These are phyloP conservation scores for Trametes versicolor DNA, from an alignment of 1,284 basidiomycete species.

Conservation along the genomic window DNA sequence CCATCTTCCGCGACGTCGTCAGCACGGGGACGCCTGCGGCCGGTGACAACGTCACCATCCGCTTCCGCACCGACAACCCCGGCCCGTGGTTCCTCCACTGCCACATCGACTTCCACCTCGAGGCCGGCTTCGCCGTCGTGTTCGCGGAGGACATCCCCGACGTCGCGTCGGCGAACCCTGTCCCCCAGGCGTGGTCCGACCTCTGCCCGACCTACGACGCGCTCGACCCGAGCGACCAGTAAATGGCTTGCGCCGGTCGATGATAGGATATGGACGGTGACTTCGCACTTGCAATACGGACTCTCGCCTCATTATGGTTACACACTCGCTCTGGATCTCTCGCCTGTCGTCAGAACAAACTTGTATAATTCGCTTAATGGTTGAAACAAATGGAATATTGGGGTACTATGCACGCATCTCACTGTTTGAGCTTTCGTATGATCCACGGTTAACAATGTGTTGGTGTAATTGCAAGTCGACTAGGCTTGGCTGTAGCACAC, in stretches of 20 bases:
- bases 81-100: conserved; percentile 43
- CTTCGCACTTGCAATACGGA: neutral
- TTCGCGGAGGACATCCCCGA: conserved; percentile 40
- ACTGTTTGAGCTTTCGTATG: too few relatives aligned
- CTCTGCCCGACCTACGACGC: conserved; percentile 39
- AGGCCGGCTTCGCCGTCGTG: conserved; percentile 40
- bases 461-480: too few relatives aligned
- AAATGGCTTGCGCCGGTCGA: neutral
- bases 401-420: neutral
- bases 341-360: too few relatives aligned
- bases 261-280: neutral
- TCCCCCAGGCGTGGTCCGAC: conserved; percentile 37
- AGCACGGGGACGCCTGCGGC: conserved; percentile 40
- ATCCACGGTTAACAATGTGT: too few relatives aligned
- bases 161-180: conserved; percentile 27
- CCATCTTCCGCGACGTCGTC: conserved; percentile 46
- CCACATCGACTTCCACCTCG: conserved; percentile 42
- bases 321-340: neutral
- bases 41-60: conserved; percentile 45
- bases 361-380: neutral
- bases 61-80: conserved; percentile 39
- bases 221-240: conserved; percentile 29
- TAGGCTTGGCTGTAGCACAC: too few relatives aligned
- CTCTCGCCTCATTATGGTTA: neutral
- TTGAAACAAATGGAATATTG: neutral